Conservation (phyloP, 2,329 filamentous ascomycete species). For the Ceratocystis colombiana region DNA sequence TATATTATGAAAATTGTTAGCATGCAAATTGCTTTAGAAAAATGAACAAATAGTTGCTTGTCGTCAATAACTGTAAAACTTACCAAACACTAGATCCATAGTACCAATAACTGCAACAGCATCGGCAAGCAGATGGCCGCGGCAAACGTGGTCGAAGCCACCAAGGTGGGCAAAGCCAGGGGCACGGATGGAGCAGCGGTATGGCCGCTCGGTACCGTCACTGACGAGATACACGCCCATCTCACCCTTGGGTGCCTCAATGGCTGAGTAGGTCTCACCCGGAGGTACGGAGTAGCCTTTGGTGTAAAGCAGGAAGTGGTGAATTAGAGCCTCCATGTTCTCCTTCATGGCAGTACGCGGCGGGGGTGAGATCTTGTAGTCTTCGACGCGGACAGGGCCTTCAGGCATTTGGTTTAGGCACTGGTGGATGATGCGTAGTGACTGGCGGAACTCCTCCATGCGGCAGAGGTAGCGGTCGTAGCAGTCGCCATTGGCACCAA, state of each 20-base stretch:
- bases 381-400: slow-evolving; percentile 87
- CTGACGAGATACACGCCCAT: slow-evolving; percentile 97
- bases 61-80: slow-evolving; percentile 31
- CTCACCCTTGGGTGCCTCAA: slow-evolving; percentile 99
- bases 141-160: slow-evolving; percentile 86
- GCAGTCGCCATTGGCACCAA: slow-evolving; percentile 94
- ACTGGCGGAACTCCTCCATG: slow-evolving; percentile 99
- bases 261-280: slow-evolving; percentile 94
- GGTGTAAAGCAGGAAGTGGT: slow-evolving; percentile 97
- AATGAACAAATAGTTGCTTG: too few relatives aligned
- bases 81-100: slow-evolving; percentile 83
- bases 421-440: slow-evolving; percentile 94
- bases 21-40: slow-evolving; percentile 31
- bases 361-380: slow-evolving; percentile 96
- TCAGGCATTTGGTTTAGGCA: slow-evolving; percentile 98
- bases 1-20: background rate
- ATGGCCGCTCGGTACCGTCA: slow-evolving; percentile 91
- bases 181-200: slow-evolving; percentile 93
- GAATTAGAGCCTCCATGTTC: slow-evolving; percentile 99
- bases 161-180: slow-evolving; percentile 91
- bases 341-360: slow-evolving; percentile 99
- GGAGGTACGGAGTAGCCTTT: slow-evolving; percentile 97
- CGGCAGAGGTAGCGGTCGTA: slow-evolving; percentile 98
- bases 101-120: slow-evolving; percentile 91
- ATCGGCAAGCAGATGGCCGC: slow-evolving; percentile 89